Conservation (phyloP, 2,329 filamentous ascomycete genomes). For the Cytospora chrysosperma region DNA sequence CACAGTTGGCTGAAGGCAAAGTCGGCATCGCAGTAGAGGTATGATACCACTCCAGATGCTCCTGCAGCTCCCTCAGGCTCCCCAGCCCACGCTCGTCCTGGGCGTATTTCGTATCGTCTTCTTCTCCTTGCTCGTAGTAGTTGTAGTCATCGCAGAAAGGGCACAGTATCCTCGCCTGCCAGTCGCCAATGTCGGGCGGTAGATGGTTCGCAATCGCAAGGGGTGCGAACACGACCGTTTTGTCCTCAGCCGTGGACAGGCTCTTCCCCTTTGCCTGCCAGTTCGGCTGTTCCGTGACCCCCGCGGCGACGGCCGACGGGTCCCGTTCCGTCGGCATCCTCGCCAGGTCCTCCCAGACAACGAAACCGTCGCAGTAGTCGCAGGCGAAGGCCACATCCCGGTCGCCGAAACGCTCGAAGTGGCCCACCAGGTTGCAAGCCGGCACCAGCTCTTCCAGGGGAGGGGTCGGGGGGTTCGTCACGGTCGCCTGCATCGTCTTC, state of each 20-base stretch:
- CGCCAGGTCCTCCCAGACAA: slow-evolving; percentile 58
- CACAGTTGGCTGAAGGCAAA: slow-evolving; percentile 40
- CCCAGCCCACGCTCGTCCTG: slow-evolving; percentile 50
- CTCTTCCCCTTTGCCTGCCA: slow-evolving; percentile 53
- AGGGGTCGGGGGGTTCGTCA: background rate
- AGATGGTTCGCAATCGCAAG: slow-evolving; percentile 59
- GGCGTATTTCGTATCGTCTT: slow-evolving; percentile 47
- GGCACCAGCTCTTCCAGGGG: slow-evolving; percentile 48
- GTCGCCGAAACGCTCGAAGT: slow-evolving; percentile 55
- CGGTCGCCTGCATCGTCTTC: slow-evolving; percentile 1
- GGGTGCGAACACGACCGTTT: slow-evolving; percentile 55
- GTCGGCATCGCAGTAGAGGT: slow-evolving; percentile 40
- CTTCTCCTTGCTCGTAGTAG: slow-evolving; percentile 48
- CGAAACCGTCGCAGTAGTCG: slow-evolving; percentile 61
- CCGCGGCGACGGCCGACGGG: slow-evolving; percentile 28
- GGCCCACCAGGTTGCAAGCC: slow-evolving; percentile 52
- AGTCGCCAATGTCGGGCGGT: slow-evolving; percentile 49
- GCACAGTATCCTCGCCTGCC: slow-evolving; percentile 52
- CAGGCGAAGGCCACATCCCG: slow-evolving; percentile 57
- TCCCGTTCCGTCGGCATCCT: slow-evolving; percentile 49
- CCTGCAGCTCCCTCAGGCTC: slow-evolving; percentile 48
- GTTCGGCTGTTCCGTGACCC: slow-evolving; percentile 35
- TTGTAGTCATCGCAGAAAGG: slow-evolving; percentile 57
- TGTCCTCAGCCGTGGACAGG: slow-evolving; percentile 42
- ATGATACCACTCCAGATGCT: slow-evolving; percentile 59